Evolutionary conservation across 169 alveolate species (phyloP), one percentile per base, ranked within the genome.

Genomic region (Amoebophrya sp.): DNA sequence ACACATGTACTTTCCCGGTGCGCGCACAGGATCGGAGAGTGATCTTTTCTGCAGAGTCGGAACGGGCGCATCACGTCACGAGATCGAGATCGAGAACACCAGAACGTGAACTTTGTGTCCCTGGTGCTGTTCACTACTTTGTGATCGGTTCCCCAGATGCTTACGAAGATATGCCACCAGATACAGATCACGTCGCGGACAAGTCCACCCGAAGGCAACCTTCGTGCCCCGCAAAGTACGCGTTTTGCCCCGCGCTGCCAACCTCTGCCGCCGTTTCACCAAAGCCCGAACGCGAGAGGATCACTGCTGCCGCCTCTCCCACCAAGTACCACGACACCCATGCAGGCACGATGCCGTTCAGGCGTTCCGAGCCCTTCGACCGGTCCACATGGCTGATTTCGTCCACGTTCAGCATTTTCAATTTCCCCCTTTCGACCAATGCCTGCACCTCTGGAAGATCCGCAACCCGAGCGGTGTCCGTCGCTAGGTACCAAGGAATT

Each of bases 241-340:
- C 78, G 23, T 58, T 58, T 58, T 88, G 90, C 40, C 58, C 45
- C 38, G 45, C 26, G 31, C 50, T 18, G 38, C 90, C 90, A 2
- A 88, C 10, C 90, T 88, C 90, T 20, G 90, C 90, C 26, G 90
- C 90, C 13, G 90, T 88, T 34, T 88, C 90, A 13, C 90, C 90
- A 31, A 88, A 88, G 50, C 41, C 41, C n/a, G 58, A 39, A 0
- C 90, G 41, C 58, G 90, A 88, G 40, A 88, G 58, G 15, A 88
- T 58, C 23, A 88, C 45, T 0, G 90, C 90, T 1, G 2, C 23
- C 34, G 90, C 90, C 4, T 40, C 39, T 18, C 31, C 26, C 34
- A 88, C n/a, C 7, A 88, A 13, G 23, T 88, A 88, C 67, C 45
- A 88, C 10, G 78, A 58, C 26, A 58, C 78, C 34, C 7, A 58